Evolutionary conservation across 139 green algal species (phyloP), one percentile per base, ranked within the genome.

Genomic region (Spirogloea muscicola): DNA sequence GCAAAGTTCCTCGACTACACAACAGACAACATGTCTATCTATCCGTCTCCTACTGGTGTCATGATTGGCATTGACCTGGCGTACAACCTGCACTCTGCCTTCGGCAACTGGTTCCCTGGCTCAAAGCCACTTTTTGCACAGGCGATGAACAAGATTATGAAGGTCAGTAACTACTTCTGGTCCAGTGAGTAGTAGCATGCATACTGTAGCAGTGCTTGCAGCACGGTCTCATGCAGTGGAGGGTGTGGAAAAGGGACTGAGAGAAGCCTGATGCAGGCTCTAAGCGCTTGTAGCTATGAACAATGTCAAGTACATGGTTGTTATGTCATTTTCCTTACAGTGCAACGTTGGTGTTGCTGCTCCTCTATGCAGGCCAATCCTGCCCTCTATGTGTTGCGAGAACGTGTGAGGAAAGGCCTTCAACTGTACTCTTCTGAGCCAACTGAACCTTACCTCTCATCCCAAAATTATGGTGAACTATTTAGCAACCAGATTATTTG

Each of bases 1-100:
- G 94, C 94, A 81, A 97, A 97, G 89, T 99, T 99, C 87, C 86
- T 99, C 63, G 95, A 99, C 87, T 99, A 99, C 88, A 97, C 95
- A 64, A 98, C 93, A 1, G 95, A 99, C 82, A 97, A 96, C 90
- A 98, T 99, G 93, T 95, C 87, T 72, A 95, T 98, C 82, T 98
- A 98, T 86, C 94, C 94, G 7, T 94, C 90, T 4, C 93, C 95
- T 52, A 96, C 92, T 6, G 94, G 94, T 38, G 84, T 87, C 62
- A 98, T 99, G 94, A 87, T 99, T 36, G 91, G 93, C 72, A 87
- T 99, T 5, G 95, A 99, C 80, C 88, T 99, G 43, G 92, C 91
- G 0, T 99, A 99, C 90, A 99, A 99, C 86, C 87, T 97, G 85
- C 91, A 98, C 87, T 91, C 86, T 25, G 84, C 88, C 25, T 99